Conservation (phyloP, 2,329 filamentous ascomycete genomes). For the Hawksworthiomyces lignivorus region DNA sequence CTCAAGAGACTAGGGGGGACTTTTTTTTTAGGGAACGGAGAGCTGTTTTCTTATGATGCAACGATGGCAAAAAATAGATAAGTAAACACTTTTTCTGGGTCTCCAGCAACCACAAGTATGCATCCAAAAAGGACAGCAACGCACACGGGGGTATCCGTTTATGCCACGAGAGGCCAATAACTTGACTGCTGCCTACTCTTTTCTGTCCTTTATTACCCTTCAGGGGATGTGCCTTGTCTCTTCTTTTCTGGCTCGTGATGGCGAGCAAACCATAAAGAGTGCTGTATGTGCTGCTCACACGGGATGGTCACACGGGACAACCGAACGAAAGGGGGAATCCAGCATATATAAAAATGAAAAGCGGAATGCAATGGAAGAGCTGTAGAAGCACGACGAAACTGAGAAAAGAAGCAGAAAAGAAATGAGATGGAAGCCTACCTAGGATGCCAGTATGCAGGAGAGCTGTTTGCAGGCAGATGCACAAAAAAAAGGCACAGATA, state of each 20-base stretch:
- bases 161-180: too few relatives aligned
- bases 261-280: neutral
- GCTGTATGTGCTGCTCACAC: neutral
- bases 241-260: conserved; percentile 8
- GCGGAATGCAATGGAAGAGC: too few relatives aligned
- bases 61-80: conserved; percentile 2
- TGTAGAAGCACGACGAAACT: too few relatives aligned
- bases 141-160: too few relatives aligned
- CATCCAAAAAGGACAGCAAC: too few relatives aligned
- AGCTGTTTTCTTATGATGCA: conserved; percentile 6
- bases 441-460: neutral
- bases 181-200: conserved; percentile 1
- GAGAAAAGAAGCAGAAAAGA: neutral
- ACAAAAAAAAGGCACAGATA: too few relatives aligned
- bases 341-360: too few relatives aligned
- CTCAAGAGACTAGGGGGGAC: conserved; percentile 1
- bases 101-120: too few relatives aligned
- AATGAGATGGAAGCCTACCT: neutral
- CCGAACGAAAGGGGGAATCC: neutral
- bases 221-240: too few relatives aligned
- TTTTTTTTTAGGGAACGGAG: too few relatives aligned
- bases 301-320: conserved; percentile 6
- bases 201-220: too few relatives aligned
- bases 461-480: too few relatives aligned
- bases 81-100: neutral